These are phyloP conservation scores for Glycine latifolia DNA, from an alignment of 306 rosid species.

Conservation along the genomic window DNA sequence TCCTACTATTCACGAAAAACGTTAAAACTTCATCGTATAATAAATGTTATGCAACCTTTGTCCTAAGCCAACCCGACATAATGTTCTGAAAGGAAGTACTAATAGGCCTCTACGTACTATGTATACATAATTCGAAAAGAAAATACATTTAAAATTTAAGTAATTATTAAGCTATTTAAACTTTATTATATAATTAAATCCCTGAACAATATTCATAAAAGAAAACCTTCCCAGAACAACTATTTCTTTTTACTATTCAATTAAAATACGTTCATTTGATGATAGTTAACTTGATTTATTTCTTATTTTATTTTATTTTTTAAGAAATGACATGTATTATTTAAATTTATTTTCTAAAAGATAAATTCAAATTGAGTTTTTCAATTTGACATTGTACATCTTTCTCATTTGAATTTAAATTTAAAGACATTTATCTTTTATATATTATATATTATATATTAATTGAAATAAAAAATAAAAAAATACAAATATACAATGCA, in stretches of 20 bases:
- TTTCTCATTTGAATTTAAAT: not conserved
- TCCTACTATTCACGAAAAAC: conserved; percentile 29
- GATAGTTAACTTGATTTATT: not conserved
- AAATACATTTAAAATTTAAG: not conserved
- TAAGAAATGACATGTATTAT: not conserved
- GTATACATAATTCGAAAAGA: not conserved
- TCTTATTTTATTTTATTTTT: not conserved
- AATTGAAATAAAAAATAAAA: too few relatives aligned
- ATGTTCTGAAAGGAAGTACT: not conserved
- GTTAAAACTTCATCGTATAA: conserved; percentile 17
- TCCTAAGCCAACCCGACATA: conserved; percentile 34
- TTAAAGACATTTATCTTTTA: not conserved
- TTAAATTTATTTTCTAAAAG: not conserved
- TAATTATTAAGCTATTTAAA: not conserved
- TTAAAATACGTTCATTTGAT: not conserved
- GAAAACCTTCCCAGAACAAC: not conserved
- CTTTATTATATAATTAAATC: not conserved
- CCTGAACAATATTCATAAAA: too few relatives aligned
- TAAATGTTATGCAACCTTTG: conserved; percentile 10
- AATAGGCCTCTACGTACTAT: not conserved
- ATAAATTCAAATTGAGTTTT: not conserved
- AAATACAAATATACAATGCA: too few relatives aligned
- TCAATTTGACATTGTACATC: not conserved
- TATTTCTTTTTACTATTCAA: not conserved
- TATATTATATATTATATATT: too few relatives aligned